Evolutionary conservation across 441 rosid genomes (phyloP).

Genomic region (Populus hybrid): DNA sequence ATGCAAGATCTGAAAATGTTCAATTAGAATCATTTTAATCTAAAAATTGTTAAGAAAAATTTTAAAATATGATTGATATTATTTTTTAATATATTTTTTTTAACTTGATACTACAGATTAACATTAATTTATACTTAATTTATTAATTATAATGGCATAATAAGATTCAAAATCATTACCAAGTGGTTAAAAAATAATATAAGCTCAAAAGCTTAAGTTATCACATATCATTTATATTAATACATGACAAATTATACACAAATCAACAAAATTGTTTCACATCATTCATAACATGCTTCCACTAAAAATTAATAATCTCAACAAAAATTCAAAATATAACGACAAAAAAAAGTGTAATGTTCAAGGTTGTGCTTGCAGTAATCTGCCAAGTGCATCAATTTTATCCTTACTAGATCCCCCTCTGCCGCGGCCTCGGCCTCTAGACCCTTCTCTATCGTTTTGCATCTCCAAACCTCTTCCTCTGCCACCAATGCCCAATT

Average conservation of each 20-base stretch:
- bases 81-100: neutral
- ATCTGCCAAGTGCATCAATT: conserved; percentile 85
- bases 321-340: neutral
- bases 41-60: neutral
- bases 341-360: neutral
- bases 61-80: neutral
- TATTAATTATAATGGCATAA: too few species aligned
- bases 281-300: neutral
- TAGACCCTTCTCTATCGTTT: conserved; percentile 39
- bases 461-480: conserved; percentile 42
- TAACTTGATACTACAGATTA: too few species aligned
- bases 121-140: too few species aligned
- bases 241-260: neutral
- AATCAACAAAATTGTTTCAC: neutral
- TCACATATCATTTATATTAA: too few species aligned
- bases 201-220: neutral
- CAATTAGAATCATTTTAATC: too few species aligned
- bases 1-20: too few species aligned
- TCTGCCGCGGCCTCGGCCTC: conserved; percentile 37
- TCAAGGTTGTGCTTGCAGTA: conserved; percentile 46
- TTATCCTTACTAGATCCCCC: conserved; percentile 49
- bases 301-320: neutral
- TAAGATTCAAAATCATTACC: too few species aligned
- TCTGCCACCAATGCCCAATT: conserved; percentile 10
- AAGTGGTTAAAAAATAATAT: neutral